A percentile compares a stretch with the other conserved stretches of the same genome.
phyloP scores from a whole-genome alignment of 441 rosid species.

The Bruguiera hainesii region DNA sequence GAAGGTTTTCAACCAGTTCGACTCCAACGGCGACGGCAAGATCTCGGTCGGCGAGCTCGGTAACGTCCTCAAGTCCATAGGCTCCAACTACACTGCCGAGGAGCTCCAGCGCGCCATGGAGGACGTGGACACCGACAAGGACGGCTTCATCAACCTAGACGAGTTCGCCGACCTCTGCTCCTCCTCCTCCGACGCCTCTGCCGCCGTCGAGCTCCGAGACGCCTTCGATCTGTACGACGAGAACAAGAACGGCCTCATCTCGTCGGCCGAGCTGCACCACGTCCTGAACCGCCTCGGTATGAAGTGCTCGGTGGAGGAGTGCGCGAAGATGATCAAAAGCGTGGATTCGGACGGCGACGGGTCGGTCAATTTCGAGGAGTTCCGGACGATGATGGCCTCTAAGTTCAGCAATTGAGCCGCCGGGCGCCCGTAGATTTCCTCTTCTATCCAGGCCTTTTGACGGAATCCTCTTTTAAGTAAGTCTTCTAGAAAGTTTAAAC shows the following conservation, averaged over 20 bases:
- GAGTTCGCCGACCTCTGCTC: conserved; percentile 39
- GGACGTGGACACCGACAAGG: conserved; percentile 49
- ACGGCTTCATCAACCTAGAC: conserved; percentile 44
- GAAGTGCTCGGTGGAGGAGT: conserved; percentile 43
- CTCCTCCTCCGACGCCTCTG: conserved; percentile 11
- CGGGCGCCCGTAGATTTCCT: conserved; percentile 8
- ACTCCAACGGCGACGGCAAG: conserved; percentile 54
- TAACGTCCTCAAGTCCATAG: conserved; percentile 45
- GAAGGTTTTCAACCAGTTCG: conserved; percentile 62
- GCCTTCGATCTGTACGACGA: conserved; percentile 63
- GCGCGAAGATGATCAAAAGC: conserved; percentile 47
- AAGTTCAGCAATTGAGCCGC: conserved; percentile 1
- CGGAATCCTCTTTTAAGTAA: too few relatives aligned
- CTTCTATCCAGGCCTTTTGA: too few relatives aligned
- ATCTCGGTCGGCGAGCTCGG: conserved; percentile 46
- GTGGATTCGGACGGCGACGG: conserved; percentile 67
- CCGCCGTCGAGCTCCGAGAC: conserved; percentile 35
- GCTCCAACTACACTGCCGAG: conserved; percentile 33
- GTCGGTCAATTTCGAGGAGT: conserved; percentile 50
- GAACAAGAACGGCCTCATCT: conserved; percentile 53
- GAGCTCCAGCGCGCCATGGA: conserved; percentile 42
- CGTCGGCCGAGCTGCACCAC: conserved; percentile 47
- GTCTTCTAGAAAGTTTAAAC: too few relatives aligned
- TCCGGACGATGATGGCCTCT: conserved; percentile 48
- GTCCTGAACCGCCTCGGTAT: conserved; percentile 55